A percentile compares a stretch with the other conserved stretches of the same genome.
Conservation (phyloP, 305 asterid genomes). For the Plantago lanceolata region DNA sequence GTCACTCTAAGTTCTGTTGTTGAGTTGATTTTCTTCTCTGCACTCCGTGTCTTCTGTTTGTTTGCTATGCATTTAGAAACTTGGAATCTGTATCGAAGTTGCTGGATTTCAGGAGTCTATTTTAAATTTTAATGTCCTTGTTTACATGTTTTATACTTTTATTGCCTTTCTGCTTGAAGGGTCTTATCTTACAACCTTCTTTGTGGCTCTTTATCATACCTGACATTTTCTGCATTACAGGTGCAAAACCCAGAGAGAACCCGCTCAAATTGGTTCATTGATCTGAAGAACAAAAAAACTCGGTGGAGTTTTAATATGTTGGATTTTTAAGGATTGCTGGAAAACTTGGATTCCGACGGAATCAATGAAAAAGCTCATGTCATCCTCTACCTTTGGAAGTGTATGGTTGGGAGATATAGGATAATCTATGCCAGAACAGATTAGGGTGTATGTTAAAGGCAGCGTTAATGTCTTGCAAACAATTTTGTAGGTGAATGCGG, state of each 20-base stretch:
- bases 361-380: not conserved
- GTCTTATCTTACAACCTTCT: not conserved
- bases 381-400: too few species aligned
- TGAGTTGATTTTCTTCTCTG: too few species aligned
- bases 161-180: not conserved
- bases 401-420: conserved; percentile 14
- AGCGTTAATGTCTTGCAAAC: conserved; percentile 14
- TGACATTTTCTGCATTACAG: conserved; percentile 34
- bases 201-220: conserved; percentile 3
- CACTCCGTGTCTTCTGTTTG: not conserved
- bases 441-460: too few species aligned
- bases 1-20: too few species aligned
- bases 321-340: conserved; percentile 12
- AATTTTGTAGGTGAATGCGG: conserved; percentile 10
- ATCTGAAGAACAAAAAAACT: conserved; percentile 15
- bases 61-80: not conserved
- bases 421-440: conserved; percentile 6
- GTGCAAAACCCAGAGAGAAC: conserved; percentile 73
- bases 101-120: not conserved
- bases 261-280: conserved; percentile 55
- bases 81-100: not conserved
- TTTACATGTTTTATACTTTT: not conserved
- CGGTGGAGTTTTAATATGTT: conserved; percentile 8
- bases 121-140: not conserved
- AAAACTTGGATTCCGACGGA: not conserved